Evolutionary conservation across 1,284 basidiomycete genomes (phyloP), one percentile per base, ranked within the genome.

Genomic region (Stereum hirsutum): DNA sequence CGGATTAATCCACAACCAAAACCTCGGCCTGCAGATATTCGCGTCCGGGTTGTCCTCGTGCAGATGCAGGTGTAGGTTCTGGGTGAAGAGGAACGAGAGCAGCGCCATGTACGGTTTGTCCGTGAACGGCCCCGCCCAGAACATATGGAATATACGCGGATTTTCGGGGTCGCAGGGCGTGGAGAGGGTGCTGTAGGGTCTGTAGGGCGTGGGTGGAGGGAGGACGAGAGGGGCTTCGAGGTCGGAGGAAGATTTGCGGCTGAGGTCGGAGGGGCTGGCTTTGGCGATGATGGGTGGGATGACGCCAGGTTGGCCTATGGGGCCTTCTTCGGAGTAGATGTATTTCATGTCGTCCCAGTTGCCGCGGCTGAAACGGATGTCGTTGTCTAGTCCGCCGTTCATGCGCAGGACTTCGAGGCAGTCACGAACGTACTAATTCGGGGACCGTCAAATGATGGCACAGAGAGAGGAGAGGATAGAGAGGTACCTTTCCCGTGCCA

Each of bases 81-180:
- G 84, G 0, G 84, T 86, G 62, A 73, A 87, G 28, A 87, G 65
- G 66, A 81, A 87, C 6, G 83, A 86, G 41, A 83, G 64, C 46
- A 85, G 64, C 0, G 83, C 79, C 54, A 81, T 73, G 64, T 86
- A 86, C 2, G 84, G 84, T 57, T 86, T 86, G 62, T 87, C 82
- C 5, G 81, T 84, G 64, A 88, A 86, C 0, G 79, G 73, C 2
- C 84, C 84, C 0, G 82, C 78, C 83, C 84, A 87, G 63, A 85
- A 88, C 71, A 87, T 84, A 63, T 88, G 84, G 66, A 83, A 87
- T 34, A 86, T 63, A 21, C 78, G 72, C 7, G 81, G 75, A 52
- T 82, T 72, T 42, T 76, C 72, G 0, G 76, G 70, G 52, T 82
- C 79, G 60, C 84, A 88, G 2, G 74, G 54, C 6, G 56, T 44